Evolutionary conservation across 345 rosid genomes (phyloP).

Genomic region (Bruguiera sexangula): DNA sequence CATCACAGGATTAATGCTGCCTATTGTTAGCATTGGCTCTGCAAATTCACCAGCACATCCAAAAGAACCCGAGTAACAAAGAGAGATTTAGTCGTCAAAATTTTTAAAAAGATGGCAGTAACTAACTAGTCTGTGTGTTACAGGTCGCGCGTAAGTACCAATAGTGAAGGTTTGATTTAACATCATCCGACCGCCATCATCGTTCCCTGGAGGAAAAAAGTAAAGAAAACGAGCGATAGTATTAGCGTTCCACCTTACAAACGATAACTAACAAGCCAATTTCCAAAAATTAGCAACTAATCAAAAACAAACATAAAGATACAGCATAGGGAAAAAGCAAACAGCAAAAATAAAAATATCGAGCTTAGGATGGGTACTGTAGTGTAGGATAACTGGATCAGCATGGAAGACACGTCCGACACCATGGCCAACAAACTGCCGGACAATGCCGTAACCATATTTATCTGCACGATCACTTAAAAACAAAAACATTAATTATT

Average conservation of each 20-base stretch:
- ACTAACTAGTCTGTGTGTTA: too few relatives aligned
- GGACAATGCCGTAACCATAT: constrained; percentile 70
- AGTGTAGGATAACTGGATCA: constrained; percentile 77
- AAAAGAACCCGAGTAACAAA: too few relatives aligned
- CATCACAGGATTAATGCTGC: constrained; percentile 69
- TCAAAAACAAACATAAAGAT: constrained; percentile 4
- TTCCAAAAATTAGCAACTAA: neutral
- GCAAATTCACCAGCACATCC: constrained; percentile 18
- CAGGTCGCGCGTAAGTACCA: constrained; percentile 31
- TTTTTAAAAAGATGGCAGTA: too few relatives aligned
- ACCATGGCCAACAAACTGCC: constrained; percentile 89
- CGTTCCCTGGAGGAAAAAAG: constrained; percentile 49
- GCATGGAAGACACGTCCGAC: constrained; percentile 87
- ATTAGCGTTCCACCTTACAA: neutral
- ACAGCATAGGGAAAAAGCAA: constrained; percentile 4
- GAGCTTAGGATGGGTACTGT: constrained; percentile 45
- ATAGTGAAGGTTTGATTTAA: constrained; percentile 94
- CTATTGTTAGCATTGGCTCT: constrained; percentile 91
- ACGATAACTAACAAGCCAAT: neutral
- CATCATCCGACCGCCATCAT: constrained; percentile 63
- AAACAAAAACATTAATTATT: constrained; percentile 14
- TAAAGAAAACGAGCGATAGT: too few relatives aligned
- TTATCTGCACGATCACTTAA: constrained; percentile 84
- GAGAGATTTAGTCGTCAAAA: too few relatives aligned
- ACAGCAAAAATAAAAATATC: constrained; percentile 2